phyloP scores from a whole-genome alignment of 768 basidiomycete genomes.

The Hortiboletus flavorubellus region DNA sequence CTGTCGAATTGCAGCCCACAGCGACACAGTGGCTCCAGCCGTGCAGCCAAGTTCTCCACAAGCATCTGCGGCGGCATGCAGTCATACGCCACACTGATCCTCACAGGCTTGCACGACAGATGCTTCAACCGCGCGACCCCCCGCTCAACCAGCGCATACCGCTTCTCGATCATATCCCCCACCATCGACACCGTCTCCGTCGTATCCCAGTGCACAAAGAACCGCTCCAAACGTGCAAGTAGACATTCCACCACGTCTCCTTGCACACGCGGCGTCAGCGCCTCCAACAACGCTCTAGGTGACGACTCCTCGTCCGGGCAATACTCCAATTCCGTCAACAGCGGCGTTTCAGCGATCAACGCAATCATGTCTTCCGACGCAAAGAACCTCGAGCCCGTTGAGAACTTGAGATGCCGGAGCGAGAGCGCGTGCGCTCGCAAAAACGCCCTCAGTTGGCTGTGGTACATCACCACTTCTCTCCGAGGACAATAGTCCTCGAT shows the following conservation, averaged over 20 bases:
- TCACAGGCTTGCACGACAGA: conserved; percentile 24
- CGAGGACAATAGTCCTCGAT: conserved; percentile 20
- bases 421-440: conserved; percentile 9
- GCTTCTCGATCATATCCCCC: conserved; percentile 24
- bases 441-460: conserved; percentile 14
- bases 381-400: conserved; percentile 18
- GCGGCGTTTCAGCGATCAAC: conserved; percentile 16
- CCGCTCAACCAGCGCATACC: conserved; percentile 12
- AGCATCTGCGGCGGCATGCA: conserved; percentile 10
- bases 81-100: conserved; percentile 6
- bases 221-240: conserved; percentile 16
- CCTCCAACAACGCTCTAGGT: conserved; percentile 14
- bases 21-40: conserved; percentile 19
- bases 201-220: conserved; percentile 25
- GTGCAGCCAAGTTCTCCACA: conserved; percentile 17
- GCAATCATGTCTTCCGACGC: conserved; percentile 16
- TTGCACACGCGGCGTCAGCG: conserved; percentile 19
- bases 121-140: conserved; percentile 13
- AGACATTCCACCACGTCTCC: conserved; percentile 14
- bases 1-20: conserved; percentile 22
- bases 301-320: conserved; percentile 23
- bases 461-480: conserved; percentile 12
- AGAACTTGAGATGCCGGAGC: conserved; percentile 14
- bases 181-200: conserved; percentile 23
- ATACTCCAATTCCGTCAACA: conserved; percentile 21